A percentile compares a stretch with the other conserved stretches of the same genome.
These are phyloP conservation scores for Zizania latifolia DNA, from an alignment of 176 grass and related monocot species.

Conservation along the genomic window DNA sequence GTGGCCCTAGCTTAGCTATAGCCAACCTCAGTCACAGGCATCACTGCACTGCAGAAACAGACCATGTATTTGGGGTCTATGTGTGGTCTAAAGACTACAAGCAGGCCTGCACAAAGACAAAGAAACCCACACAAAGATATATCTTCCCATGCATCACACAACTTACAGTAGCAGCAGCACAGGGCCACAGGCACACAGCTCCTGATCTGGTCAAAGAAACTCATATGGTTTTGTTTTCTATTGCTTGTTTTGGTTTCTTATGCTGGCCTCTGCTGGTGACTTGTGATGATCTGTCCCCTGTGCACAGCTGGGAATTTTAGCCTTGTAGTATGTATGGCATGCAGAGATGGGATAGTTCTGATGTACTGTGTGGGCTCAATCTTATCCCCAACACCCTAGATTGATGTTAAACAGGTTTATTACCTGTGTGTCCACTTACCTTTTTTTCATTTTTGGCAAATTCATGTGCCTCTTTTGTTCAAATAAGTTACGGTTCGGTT, in stretches of 20 bases:
- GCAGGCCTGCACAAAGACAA: constrained; percentile 49
- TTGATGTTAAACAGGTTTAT: background rate
- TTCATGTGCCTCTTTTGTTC: background rate
- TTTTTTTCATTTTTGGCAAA: background rate
- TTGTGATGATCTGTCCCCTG: constrained; percentile 31
- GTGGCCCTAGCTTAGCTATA: constrained; percentile 28
- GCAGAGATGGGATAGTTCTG: background rate
- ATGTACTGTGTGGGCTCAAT: background rate
- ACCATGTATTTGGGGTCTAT: background rate
- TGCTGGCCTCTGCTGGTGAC: constrained; percentile 8
- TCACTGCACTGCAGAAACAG: background rate
- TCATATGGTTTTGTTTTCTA: constrained; percentile 28
- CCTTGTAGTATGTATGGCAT: background rate
- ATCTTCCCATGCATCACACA: constrained; percentile 39
- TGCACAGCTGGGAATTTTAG: background rate
- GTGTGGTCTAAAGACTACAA: constrained; percentile 30
- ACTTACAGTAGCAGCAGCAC: constrained; percentile 8
- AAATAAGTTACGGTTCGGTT: too few relatives aligned
- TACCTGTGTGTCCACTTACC: background rate
- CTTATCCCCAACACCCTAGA: background rate
- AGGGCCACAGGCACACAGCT: constrained; percentile 18
- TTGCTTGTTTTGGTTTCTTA: constrained; percentile 33
- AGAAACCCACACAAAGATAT: constrained; percentile 43
- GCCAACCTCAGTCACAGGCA: background rate
- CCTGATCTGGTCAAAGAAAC: constrained; percentile 55